Base-by-base conservation (phyloP, 257 asterid genomes). In the Fraxinus pennsylvanica region DNA sequence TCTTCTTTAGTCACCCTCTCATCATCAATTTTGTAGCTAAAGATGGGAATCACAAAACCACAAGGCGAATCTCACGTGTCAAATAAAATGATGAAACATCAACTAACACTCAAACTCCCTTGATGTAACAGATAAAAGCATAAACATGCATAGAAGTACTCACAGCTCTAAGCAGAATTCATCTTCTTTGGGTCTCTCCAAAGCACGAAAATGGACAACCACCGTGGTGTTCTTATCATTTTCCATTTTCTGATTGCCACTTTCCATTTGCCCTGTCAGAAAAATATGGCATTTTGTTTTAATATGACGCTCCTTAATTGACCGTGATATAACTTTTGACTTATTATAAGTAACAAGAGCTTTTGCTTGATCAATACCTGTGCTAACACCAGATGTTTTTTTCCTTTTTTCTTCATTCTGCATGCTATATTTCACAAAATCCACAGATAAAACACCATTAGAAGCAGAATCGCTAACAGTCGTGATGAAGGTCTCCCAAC, bases 1-100 rank as follows among this genome's bases (percentile, higher is more conserved):
- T 96, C 99, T 87, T 96, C 99, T 87, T 96, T 96, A 3, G 99
- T 93, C 68, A 96, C 99, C 82, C 98, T 90, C 85, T 96, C 99
- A 83, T 96, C 99, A 81, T 96, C 98, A 87, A 96, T 93, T 83
- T 96, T 93, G 82, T 85, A 92, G 98, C 98, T 96, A 76, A 71
- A 76, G 78, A 81, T 47, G 69, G 54, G 75, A 86, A 76, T 67
- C 78, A 80, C 54, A 74, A 77, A 87, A 70, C 59, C 43, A 74
- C 52, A 74, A 57, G 59, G 69, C 57, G 41, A 17, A 74, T 15
- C 71, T 54, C 54, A 32, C 5, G 57, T 74, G 59, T 45, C 73
- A 68, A 17, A n/a, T 45, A n/a, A 17, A 78, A 47, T 75, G 21
- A 38, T 71, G 47, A 68, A 75, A 76, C 72, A 71, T 30, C 25